Evolutionary conservation across 1,284 basidiomycete genomes (phyloP).

Genomic region (Cystobasidium slooffiae): DNA sequence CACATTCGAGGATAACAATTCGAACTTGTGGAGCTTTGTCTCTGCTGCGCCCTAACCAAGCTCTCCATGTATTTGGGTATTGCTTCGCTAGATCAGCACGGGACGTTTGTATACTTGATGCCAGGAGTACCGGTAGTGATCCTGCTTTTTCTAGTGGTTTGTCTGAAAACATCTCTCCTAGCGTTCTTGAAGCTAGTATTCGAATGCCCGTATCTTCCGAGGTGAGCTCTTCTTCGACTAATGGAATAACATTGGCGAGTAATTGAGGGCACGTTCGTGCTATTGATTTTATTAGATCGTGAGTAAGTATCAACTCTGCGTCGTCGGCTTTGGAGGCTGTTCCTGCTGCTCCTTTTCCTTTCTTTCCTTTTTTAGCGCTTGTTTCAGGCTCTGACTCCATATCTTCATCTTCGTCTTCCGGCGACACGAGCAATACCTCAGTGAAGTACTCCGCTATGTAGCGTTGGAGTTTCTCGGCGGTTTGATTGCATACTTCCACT

Average conservation of each 20-base stretch:
- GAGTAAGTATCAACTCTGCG: constrained; percentile 67
- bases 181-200: constrained; percentile 72
- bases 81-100: constrained; percentile 69
- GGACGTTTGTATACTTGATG: constrained; percentile 55
- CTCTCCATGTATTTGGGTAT: constrained; percentile 81
- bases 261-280: constrained; percentile 79
- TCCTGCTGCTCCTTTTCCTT: constrained; percentile 42
- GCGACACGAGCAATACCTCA: constrained; percentile 70
- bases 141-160: constrained; percentile 56
- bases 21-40: constrained; percentile 77
- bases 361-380: constrained; percentile 24
- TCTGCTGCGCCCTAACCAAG: constrained; percentile 78
- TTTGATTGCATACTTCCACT: constrained; percentile 80
- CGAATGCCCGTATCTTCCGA: constrained; percentile 76
- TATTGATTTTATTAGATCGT: constrained; percentile 83
- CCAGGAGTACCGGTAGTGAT: constrained; percentile 10
- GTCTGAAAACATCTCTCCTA: constrained; percentile 87
- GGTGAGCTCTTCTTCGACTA: constrained; percentile 86
- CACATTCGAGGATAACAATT: constrained; percentile 75
- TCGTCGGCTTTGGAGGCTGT: constrained; percentile 46
- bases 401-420: constrained; percentile 57
- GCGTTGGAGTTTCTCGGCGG: constrained; percentile 83
- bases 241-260: constrained; percentile 86
- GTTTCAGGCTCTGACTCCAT: constrained; percentile 65
- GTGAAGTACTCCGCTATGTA: constrained; percentile 83